Evolutionary conservation across 805 yeast species (phyloP).

Genomic region (Barnettozyma populi): DNA sequence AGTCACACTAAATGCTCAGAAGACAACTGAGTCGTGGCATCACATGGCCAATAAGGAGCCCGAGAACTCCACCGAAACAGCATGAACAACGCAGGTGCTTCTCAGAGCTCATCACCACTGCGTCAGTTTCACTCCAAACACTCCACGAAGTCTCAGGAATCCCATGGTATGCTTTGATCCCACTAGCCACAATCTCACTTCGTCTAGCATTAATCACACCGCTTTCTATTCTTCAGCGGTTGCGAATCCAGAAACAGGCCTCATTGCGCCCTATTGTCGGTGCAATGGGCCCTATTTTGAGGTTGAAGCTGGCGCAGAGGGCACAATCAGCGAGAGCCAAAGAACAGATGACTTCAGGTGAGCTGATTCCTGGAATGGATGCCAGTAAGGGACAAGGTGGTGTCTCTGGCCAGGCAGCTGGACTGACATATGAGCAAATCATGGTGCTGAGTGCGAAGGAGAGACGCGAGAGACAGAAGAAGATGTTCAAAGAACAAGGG

Average conservation of each 20-base stretch:
- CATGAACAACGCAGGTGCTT: neutral
- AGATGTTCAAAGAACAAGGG: conserved; percentile 56
- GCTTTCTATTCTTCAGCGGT: conserved; percentile 66
- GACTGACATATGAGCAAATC: conserved; percentile 73
- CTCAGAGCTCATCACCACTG: conserved; percentile 14
- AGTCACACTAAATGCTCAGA: neutral
- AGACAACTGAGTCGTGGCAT: neutral
- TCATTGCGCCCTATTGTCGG: conserved; percentile 62
- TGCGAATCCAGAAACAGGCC: conserved; percentile 64
- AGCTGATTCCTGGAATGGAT: conserved; percentile 10
- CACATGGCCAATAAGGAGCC: neutral
- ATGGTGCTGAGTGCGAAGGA: conserved; percentile 71
- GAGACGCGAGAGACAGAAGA: conserved; percentile 65
- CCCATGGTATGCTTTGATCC: conserved; percentile 83
- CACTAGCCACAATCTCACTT: conserved; percentile 60
- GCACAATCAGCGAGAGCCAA: conserved; percentile 23
- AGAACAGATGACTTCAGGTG: conserved; percentile 23
- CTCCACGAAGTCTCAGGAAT: conserved; percentile 54
- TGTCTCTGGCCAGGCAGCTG: conserved; percentile 22
- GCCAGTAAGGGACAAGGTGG: conserved; percentile 1
- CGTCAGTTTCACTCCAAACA: conserved; percentile 34
- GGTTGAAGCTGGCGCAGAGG: conserved; percentile 42
- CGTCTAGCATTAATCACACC: conserved; percentile 72
- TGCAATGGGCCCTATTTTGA: conserved; percentile 72
- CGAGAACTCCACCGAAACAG: neutral